Conservation (phyloP, 768 basidiomycete genomes). For the Amanita pallidorosea region DNA sequence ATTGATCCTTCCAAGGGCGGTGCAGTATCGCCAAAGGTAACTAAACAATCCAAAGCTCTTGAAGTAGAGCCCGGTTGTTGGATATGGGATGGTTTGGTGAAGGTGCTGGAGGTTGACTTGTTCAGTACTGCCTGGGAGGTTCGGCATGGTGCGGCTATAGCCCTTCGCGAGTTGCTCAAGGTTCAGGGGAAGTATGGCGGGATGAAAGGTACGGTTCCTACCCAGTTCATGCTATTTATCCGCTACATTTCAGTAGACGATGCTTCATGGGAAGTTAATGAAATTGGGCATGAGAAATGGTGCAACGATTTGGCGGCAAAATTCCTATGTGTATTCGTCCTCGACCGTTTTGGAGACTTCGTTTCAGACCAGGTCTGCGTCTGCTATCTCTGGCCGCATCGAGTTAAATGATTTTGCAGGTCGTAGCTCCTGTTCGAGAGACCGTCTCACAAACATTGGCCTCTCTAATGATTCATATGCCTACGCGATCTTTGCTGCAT, state of each 20-base stretch:
- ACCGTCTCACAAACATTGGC: slow-evolving; percentile 92
- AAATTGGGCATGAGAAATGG: slow-evolving; percentile 69
- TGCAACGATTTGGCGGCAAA: slow-evolving; percentile 82
- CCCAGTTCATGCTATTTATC: background rate
- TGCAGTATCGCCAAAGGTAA: slow-evolving; percentile 66
- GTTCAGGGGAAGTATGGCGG: slow-evolving; percentile 75
- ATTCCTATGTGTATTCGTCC: slow-evolving; percentile 80
- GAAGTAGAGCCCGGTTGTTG: slow-evolving; percentile 67
- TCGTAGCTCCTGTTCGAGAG: slow-evolving; percentile 94
- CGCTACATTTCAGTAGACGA: slow-evolving; percentile 30
- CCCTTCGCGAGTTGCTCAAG: slow-evolving; percentile 79
- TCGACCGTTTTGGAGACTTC: slow-evolving; percentile 98
- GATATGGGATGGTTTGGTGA: slow-evolving; percentile 81
- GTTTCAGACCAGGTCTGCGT: slow-evolving; percentile 70
- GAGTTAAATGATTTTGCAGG: slow-evolving; percentile 21
- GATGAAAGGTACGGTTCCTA: slow-evolving; percentile 49
- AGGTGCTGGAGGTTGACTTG: slow-evolving; percentile 71
- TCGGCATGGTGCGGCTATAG: slow-evolving; percentile 89
- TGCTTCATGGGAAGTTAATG: slow-evolving; percentile 44
- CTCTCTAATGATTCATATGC: slow-evolving; percentile 81
- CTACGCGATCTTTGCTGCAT: slow-evolving; percentile 62
- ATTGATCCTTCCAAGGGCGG: slow-evolving; percentile 81
- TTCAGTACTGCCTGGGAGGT: slow-evolving; percentile 88
- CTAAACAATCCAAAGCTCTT: slow-evolving; percentile 69
- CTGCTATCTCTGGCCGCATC: background rate